Evolutionary conservation across 139 green algal species (phyloP).

Genomic region (Edaphochlamys debaryana): DNA sequence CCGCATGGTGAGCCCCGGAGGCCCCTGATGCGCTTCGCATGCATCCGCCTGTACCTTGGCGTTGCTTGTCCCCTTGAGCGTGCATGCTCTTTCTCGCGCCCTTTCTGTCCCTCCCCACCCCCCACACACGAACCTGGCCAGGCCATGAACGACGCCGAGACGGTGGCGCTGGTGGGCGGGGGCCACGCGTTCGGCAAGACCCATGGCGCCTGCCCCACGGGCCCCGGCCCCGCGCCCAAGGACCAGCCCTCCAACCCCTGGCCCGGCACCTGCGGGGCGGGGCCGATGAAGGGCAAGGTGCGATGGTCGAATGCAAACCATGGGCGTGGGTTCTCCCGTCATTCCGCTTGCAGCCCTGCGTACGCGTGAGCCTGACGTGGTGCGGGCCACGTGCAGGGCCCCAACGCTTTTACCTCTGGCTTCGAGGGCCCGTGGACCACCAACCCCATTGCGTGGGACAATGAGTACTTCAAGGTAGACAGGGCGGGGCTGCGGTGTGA

Average conservation of each 20-base stretch:
- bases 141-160: slow-evolving; percentile 61
- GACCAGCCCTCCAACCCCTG: slow-evolving; percentile 49
- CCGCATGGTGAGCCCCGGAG: slow-evolving; percentile 61
- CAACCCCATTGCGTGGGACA: slow-evolving; percentile 45
- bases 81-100: no score
- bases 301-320: no score
- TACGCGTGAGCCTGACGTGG: no score
- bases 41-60: no score
- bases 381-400: no score
- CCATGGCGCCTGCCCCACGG: slow-evolving; percentile 52
- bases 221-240: slow-evolving; percentile 43
- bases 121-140: neutral
- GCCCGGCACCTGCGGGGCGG: slow-evolving; percentile 53
- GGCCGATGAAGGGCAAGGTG: slow-evolving; percentile 47
- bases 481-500: no score
- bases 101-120: no score
- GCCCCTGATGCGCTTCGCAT: no score
- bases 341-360: no score
- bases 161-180: slow-evolving; percentile 61
- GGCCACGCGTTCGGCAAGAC: slow-evolving; percentile 64
- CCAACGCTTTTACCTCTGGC: slow-evolving; percentile 59
- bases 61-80: no score
- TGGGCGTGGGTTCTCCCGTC: no score
- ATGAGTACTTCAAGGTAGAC: slow-evolving; percentile 58
- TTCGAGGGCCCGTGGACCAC: slow-evolving; percentile 59